A percentile compares a stretch with the other conserved stretches of the same genome.
Conservation (phyloP, 768 basidiomycete species). For the Boletellus ananas region DNA sequence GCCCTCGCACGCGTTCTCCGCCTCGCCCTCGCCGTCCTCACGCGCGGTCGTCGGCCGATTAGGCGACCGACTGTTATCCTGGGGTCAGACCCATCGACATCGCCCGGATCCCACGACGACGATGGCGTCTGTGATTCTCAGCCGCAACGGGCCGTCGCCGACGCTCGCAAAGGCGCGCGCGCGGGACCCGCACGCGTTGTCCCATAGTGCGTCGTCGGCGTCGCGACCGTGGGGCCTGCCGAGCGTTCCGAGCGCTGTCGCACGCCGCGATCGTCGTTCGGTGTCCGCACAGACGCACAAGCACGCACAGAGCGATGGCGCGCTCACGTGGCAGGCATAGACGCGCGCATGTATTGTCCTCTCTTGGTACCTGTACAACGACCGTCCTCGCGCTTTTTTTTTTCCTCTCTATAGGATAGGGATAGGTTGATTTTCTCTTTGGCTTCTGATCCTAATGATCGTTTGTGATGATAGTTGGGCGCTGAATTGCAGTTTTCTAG, state of each 20-base stretch:
- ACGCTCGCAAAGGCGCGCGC: not conserved
- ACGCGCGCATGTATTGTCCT: not conserved
- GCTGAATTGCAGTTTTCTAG: no score
- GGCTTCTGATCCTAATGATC: not conserved
- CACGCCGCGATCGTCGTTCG: constrained; percentile 3
- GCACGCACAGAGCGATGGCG: constrained; percentile 1
- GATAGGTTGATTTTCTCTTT: not conserved
- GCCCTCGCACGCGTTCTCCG: constrained; percentile 6
- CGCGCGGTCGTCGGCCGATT: not conserved
- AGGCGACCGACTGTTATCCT: constrained; percentile 17
- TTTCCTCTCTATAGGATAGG: not conserved
- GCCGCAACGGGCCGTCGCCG: not conserved
- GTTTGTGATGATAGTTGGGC: no score
- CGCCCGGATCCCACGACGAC: not conserved
- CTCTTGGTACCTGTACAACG: not conserved
- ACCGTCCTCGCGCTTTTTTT: not conserved
- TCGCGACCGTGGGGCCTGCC: not conserved
- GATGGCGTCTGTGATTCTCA: not conserved
- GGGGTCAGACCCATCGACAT: constrained; percentile 3
- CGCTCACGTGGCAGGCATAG: constrained; percentile 6
- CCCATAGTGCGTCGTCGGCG: not conserved
- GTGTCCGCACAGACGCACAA: constrained; percentile 4
- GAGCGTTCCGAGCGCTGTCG: not conserved
- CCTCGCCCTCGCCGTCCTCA: no score
- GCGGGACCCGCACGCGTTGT: not conserved